Evolutionary conservation across 768 basidiomycete species (phyloP).

Genomic region (Kwoniella sp.): DNA sequence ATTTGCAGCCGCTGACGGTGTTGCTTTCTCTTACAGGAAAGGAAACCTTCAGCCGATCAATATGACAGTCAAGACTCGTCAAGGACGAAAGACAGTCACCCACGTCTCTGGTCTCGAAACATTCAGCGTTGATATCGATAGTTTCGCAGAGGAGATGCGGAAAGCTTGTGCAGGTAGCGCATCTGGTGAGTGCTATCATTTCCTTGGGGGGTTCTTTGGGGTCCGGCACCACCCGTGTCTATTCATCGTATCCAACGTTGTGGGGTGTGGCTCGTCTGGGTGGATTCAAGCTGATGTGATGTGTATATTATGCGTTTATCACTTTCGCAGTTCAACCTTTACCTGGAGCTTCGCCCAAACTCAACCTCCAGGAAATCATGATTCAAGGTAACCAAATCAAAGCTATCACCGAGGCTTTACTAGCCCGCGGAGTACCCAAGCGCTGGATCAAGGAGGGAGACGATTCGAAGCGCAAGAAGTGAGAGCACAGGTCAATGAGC

Average conservation of each 20-base stretch:
- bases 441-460: slow-evolving; percentile 68
- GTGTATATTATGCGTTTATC: too few relatives aligned
- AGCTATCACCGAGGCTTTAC: slow-evolving; percentile 68
- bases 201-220: too few relatives aligned
- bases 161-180: slow-evolving; percentile 78
- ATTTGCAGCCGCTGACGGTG: too few relatives aligned
- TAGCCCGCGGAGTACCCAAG: slow-evolving; percentile 73
- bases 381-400: slow-evolving; percentile 82
- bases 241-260: too few relatives aligned
- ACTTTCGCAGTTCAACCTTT: slow-evolving; percentile 39
- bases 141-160: slow-evolving; percentile 75
- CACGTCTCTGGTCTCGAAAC: slow-evolving; percentile 78
- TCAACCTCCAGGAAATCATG: slow-evolving; percentile 65
- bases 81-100: slow-evolving; percentile 75
- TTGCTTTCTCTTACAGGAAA: slow-evolving; percentile 63
- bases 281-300: too few relatives aligned
- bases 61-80: slow-evolving; percentile 70
- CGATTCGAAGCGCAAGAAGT: slow-evolving; percentile 23
- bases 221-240: too few relatives aligned
- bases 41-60: slow-evolving; percentile 72
- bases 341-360: slow-evolving; percentile 43
- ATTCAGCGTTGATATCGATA: slow-evolving; percentile 69
- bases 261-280: too few relatives aligned
- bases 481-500: background rate
- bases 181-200: slow-evolving; percentile 64